Evolutionary conservation across 163 green algal genomes (phyloP), one percentile per base, ranked within the genome.

Genomic region (Prototheca wickerhamii): DNA sequence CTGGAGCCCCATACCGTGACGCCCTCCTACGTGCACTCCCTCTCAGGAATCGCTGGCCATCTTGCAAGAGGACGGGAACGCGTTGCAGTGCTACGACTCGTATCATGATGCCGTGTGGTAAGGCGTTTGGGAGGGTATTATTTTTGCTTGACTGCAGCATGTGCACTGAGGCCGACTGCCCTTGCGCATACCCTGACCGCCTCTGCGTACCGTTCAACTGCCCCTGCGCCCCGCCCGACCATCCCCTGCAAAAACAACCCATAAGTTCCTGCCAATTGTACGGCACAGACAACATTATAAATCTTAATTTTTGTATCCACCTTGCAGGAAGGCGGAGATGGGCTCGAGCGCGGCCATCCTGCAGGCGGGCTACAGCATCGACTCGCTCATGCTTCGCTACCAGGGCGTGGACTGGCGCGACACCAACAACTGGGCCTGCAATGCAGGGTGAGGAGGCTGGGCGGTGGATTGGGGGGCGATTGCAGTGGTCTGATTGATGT

Each of bases 391-490:
- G 46, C 32, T 76, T 35, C 58, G 72, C 32, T 84, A 82, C 53
- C 75, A 82, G 63, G 66, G 65, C 0, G 60, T 78, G 32, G 77
- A 84, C 71, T 84, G 75, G 75, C 52, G 63, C 5, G 56, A 77
- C 29, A 60, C 64, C 26, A 15, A n/a, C 29, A 78, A 65, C 55
- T 84, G 77, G 77, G 68, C 60, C n/a, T 82, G 77, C 67, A 82
- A 81, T 28, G 65, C 40, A 2, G 60, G 46, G 65, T 70, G 62
- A 51, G 73, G 29, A 31, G 23, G 26, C 28, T 2, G 30, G 28
- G 28, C n/a, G 28, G 1, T 17, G 30, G 29, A 17, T 3, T 33
- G 34, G 34, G 34, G 56, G 18, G 12, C 42, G 37, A 15, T 12
- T 2, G 40, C 26, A 31, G n/a, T n/a, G n/a, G n/a, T n/a, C n/a